Percentiles rank a stretch among this genome's conserved stretches.
These are phyloP conservation scores for Turritis glabra DNA, from an alignment of 345 rosid genomes.

Conservation along the genomic window DNA sequence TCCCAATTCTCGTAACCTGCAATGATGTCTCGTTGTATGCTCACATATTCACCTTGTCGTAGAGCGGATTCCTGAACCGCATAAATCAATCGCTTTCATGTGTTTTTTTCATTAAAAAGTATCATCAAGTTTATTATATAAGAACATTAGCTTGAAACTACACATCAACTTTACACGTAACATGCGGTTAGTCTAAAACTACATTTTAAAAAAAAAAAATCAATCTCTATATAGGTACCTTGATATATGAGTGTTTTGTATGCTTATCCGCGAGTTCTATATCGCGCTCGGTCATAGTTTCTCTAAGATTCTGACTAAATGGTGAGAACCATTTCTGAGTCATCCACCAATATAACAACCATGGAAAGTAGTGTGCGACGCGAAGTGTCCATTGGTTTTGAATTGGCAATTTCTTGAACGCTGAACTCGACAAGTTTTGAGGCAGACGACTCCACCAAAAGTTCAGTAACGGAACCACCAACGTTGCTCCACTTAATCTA, in stretches of 20 bases:
- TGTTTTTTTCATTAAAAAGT: neutral
- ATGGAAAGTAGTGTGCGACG: constrained; percentile 68
- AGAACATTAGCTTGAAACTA: neutral
- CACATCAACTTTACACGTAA: neutral
- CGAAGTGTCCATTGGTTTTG: constrained; percentile 49
- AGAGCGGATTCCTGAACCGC: constrained; percentile 45
- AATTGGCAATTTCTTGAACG: constrained; percentile 42
- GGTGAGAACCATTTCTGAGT: constrained; percentile 77
- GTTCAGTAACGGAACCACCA: constrained; percentile 71
- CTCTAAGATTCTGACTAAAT: constrained; percentile 44
- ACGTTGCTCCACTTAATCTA: constrained; percentile 63
- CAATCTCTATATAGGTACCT: constrained; percentile 33
- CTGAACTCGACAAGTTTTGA: constrained; percentile 37
- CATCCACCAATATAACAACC: constrained; percentile 92
- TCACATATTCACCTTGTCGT: constrained; percentile 67
- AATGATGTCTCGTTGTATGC: constrained; percentile 56
- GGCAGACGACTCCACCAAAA: constrained; percentile 92
- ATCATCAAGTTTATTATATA: neutral
- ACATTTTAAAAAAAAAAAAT: too few species aligned
- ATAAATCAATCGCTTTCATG: neutral
- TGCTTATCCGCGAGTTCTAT: constrained; percentile 46
- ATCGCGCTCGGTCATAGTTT: constrained; percentile 46
- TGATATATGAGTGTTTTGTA: constrained; percentile 39
- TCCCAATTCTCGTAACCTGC: constrained; percentile 61
- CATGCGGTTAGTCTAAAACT: neutral